Evolutionary conservation across 208 protist genomes (phyloP), one percentile per base, ranked within the genome.

Genomic region (Crithidia mellificae): DNA sequence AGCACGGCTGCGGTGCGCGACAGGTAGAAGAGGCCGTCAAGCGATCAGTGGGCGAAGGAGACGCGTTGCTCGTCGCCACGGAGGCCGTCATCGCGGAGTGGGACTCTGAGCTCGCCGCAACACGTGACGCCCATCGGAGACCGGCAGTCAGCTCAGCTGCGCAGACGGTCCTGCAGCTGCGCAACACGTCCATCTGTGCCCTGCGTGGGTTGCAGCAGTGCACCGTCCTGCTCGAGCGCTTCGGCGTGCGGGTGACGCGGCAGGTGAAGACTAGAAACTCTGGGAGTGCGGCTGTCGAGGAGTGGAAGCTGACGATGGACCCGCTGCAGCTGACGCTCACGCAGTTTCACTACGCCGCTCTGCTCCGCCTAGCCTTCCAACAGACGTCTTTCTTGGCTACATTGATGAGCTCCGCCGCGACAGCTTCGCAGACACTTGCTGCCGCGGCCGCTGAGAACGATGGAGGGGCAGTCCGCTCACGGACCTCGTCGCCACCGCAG

Each of bases 311-410:
- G 5, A 15, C 6, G 9, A n/a, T 76, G 20, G 70, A 76, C 22
- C 46, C 70, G 12, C 14, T 76, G 54, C 70, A 76, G 22, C 56
- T 76, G 47, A 70, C 70, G 24, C 63, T 76, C 44, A 66, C 47
- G 38, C 62, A 66, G 56, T 41, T 52, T 7, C 70, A 76, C 34
- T 76, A 76, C 63, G 36, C 70, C 19, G 70, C 55, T 6, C 63
- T 76, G 30, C 63, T 76, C 2, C 70, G 70, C 1, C 34, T 65
- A 7, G 56, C 46, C 6, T 50, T 76, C 36, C 63, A 70, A 61
- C 70, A 76, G 51, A 65, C 70, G 8, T 76, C 62, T 29, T 32
- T 70, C 11, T 30, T 76, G 2, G 30, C 62, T 4, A 32, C 41
- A 11, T 17, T 69, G 24, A 44, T 61, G 41, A 64, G 24, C n/a